These are phyloP conservation scores for Odontarrhena argentea DNA, from an alignment of 345 rosid genomes.

Conservation along the genomic window DNA sequence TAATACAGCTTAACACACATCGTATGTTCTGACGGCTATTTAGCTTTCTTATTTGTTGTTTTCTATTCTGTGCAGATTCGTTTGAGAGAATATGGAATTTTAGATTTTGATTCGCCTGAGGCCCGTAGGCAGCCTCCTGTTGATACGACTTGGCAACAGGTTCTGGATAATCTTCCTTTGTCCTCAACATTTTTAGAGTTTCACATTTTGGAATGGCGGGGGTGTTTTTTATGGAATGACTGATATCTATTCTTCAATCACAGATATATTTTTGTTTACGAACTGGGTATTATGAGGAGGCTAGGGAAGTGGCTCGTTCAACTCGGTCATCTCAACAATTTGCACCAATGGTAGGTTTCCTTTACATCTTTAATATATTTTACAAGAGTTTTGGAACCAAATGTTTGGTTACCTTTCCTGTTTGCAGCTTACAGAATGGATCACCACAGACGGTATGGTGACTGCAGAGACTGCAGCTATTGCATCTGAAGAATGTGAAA, in stretches of 20 bases:
- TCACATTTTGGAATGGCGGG: conserved; percentile 7
- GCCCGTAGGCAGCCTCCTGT: conserved; percentile 95
- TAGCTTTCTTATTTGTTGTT: conserved; percentile 28
- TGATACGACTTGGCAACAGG: conserved; percentile 99
- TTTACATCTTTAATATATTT: conserved; percentile 27
- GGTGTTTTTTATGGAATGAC: conserved; percentile 6
- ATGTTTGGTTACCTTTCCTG: conserved; percentile 34
- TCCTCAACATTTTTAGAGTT: conserved; percentile 11
- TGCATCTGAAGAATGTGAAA: conserved; percentile 98
- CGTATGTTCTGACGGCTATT: conserved; percentile 18
- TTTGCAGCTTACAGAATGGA: conserved; percentile 93
- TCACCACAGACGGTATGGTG: conserved; percentile 81
- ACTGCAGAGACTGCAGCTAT: conserved; percentile 70
- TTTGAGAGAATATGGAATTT: conserved; percentile 85
- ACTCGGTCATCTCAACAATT: conserved; percentile 89
- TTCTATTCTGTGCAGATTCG: conserved; percentile 63
- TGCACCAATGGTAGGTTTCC: conserved; percentile 73
- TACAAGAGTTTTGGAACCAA: conserved; percentile 22
- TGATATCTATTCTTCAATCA: conserved; percentile 24
- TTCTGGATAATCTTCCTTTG: conserved; percentile 37
- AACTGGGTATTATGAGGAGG: conserved; percentile 94
- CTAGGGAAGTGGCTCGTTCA: conserved; percentile 72
- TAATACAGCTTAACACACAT: conserved; percentile 17
- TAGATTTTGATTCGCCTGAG: conserved; percentile 91
- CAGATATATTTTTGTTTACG: conserved; percentile 98